phyloP scores from a whole-genome alignment of 441 rosid genomes.

The Kokia cookei region DNA sequence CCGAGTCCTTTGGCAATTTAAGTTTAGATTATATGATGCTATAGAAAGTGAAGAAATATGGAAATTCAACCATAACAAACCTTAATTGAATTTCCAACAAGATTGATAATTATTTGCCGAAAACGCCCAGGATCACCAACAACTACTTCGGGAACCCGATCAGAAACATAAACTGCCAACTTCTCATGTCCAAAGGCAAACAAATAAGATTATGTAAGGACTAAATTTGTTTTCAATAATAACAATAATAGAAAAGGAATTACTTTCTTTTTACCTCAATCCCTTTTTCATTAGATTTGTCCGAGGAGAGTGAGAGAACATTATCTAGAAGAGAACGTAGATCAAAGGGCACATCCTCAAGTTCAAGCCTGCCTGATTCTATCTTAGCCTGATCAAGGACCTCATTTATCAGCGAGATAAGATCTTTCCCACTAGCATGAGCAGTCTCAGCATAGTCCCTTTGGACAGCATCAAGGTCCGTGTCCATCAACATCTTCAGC shows the following conservation, averaged over 20 bases:
- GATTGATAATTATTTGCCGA: conserved; percentile 85
- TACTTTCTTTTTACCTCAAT: conserved; percentile 55
- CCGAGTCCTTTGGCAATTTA: background rate
- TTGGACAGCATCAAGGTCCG: conserved; percentile 69
- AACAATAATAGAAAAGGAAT: background rate
- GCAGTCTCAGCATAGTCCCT: conserved; percentile 85
- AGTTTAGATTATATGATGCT: background rate
- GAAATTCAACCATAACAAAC: conserved; percentile 27
- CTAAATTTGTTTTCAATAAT: background rate
- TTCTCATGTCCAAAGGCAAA: conserved; percentile 32
- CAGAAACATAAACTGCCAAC: conserved; percentile 86
- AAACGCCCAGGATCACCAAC: conserved; percentile 87
- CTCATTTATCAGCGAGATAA: conserved; percentile 73
- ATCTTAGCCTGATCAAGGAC: conserved; percentile 99
- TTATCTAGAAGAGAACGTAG: conserved; percentile 74
- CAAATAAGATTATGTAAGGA: conserved; percentile 10
- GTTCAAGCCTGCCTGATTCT: conserved; percentile 92
- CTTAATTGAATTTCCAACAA: conserved; percentile 94
- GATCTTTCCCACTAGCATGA: conserved; percentile 78
- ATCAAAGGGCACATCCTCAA: conserved; percentile 83
- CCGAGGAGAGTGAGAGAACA: conserved; percentile 62
- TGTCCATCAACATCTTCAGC: conserved; percentile 90
- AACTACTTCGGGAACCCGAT: conserved; percentile 70
- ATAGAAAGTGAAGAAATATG: background rate
- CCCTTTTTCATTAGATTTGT: conserved; percentile 66